These are phyloP conservation scores for Venturia asperata DNA, from an alignment of 2,329 filamentous ascomycete species.

Conservation along the genomic window DNA sequence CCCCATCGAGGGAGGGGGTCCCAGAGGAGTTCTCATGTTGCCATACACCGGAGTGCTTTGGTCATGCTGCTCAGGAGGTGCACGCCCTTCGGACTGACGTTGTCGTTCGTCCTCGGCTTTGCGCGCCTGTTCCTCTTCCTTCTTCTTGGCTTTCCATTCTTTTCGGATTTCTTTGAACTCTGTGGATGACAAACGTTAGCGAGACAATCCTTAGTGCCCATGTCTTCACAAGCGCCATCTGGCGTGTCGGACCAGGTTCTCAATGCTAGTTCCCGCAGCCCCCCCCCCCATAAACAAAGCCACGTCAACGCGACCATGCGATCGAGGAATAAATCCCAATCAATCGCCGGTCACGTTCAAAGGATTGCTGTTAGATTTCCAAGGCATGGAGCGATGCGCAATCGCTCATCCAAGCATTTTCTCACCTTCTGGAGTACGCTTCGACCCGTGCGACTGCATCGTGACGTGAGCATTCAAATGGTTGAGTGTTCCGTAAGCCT, in stretches of 20 bases:
- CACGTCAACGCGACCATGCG: slow-evolving; percentile 43
- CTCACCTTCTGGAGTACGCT: slow-evolving; percentile 95
- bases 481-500: slow-evolving; percentile 95
- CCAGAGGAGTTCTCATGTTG: slow-evolving; percentile 41
- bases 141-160: slow-evolving; percentile 98
- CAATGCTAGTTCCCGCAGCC: slow-evolving; percentile 10
- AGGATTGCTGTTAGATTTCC: background rate
- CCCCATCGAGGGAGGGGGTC: slow-evolving; percentile 38
- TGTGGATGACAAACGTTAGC: slow-evolving; percentile 35
- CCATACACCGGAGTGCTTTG: slow-evolving; percentile 42
- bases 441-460: slow-evolving; percentile 94
- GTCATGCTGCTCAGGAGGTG: slow-evolving; percentile 40
- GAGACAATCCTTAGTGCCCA: background rate
- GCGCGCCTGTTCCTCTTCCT: slow-evolving; percentile 87
- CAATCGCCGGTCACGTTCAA: slow-evolving; percentile 27
- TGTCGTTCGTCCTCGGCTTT: slow-evolving; percentile 84
- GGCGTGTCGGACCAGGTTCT: slow-evolving; percentile 4
- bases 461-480: slow-evolving; percentile 97
- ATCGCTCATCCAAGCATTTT: slow-evolving; percentile 22
- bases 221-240: slow-evolving; percentile 3
- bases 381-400: background rate
- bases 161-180: slow-evolving; percentile 99
- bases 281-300: slow-evolving; percentile 5
- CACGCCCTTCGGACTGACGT: slow-evolving; percentile 57
- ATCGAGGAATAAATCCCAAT: slow-evolving; percentile 41